Conservation (phyloP, 2,329 filamentous ascomycete species). For the Grosmannia clavigera region DNA sequence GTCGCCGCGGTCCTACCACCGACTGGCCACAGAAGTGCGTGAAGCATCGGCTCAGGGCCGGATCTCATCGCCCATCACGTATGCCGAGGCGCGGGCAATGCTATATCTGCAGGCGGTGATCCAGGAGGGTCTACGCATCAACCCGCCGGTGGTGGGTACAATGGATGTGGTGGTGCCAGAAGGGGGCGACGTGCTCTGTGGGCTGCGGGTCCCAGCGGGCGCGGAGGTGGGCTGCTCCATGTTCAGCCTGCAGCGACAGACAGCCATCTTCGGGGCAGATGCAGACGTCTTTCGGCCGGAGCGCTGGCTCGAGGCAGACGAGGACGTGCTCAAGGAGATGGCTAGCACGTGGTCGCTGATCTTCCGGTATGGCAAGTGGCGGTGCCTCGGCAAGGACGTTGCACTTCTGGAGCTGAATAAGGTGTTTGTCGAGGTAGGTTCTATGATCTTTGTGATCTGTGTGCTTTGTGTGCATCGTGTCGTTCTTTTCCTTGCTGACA, state of each 20-base stretch:
- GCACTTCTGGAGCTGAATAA: constrained; percentile 30
- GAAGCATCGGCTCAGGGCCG: constrained; percentile 9
- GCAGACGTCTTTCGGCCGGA: constrained; percentile 30
- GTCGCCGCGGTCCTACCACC: constrained; percentile 14
- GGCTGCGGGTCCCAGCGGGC: constrained; percentile 30
- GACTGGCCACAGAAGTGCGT: constrained; percentile 23
- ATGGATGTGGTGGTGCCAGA: constrained; percentile 20
- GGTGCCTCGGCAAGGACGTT: constrained; percentile 30
- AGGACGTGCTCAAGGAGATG: constrained; percentile 13
- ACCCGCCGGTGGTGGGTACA: constrained; percentile 27
- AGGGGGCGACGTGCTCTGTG: constrained; percentile 24
- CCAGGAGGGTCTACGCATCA: constrained; percentile 35
- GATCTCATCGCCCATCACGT: constrained; percentile 19
- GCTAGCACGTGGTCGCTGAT: constrained; percentile 18
- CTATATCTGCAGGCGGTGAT: constrained; percentile 38
- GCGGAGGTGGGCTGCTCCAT: constrained; percentile 31
- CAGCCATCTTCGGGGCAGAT: constrained; percentile 24
- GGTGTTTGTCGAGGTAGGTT: constrained; percentile 12
- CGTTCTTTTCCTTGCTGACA: not conserved
- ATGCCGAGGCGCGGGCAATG: constrained; percentile 25
- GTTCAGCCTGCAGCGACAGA: constrained; percentile 25
- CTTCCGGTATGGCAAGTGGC: constrained; percentile 26
- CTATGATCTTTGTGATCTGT: too few relatives aligned
- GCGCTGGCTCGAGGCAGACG: constrained; percentile 24
- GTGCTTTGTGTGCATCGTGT: too few relatives aligned